Evolutionary conservation across 2,329 filamentous ascomycete species (phyloP), one percentile per base, ranked within the genome.

Genomic region (Neonectria hederae): DNA sequence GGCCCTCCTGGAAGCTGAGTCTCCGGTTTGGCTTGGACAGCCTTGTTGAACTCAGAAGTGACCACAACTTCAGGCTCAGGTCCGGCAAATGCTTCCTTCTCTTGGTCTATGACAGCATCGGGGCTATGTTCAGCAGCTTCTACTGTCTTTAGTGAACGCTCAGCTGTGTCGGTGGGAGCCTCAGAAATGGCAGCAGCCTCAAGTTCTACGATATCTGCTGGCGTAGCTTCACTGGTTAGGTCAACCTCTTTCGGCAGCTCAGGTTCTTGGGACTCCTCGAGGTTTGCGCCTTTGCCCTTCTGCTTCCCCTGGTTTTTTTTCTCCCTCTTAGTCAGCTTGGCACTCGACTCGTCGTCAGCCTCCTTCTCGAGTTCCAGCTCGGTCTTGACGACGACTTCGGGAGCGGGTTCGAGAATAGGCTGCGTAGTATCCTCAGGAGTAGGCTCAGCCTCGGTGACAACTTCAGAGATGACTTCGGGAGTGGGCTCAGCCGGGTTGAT

Each of bases 261-360:
- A n/a, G 13, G 30, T 43, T 48, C 54, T 40, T 22, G 30, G 22
- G 51, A 19, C 2, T 51, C 30, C 10, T 54, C 52, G 9, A 53
- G 21, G 8, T 63, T 64, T 11, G 52, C 28, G 21, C 24, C 46
- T n/a, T 61, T 56, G 21, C 56, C 65, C 59, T 68, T 66, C 54
- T 59, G 62, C 53, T 63, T 69, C 51, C 70, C 66, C 52, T 54
- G 46, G 26, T 49, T 55, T 22, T 52, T 43, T 32, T 51, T 48
- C 22, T 62, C 59, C 32, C 59, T 56, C 43, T 58, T 45, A 22
- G 60, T 51, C 32, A 46, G 13, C 1, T 9, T 24, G 7, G n/a
- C 19, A 7, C 11, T 21, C 1, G 40, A 4, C 1, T 52, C 26
- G 8, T 48, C 43, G 8, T 45, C n/a, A 2, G 5, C 55, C 17